Conservation (phyloP, 2,329 filamentous ascomycete species). For the Fusarium buxicola region DNA sequence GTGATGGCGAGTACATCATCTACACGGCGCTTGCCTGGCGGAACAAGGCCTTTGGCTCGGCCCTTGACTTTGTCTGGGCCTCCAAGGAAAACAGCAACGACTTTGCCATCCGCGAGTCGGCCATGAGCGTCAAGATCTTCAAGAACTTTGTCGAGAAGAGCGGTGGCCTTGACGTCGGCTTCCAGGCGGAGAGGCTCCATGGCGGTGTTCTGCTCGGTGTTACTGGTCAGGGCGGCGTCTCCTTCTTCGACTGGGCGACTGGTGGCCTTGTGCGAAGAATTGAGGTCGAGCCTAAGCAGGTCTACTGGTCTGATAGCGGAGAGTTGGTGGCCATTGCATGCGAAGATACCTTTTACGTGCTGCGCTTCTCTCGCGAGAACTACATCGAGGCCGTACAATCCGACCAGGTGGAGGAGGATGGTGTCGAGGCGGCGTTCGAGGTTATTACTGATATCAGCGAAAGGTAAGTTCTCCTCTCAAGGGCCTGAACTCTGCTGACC, state of each 20-base stretch:
- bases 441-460: conserved; percentile 96
- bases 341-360: conserved; percentile 94
- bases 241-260: conserved; percentile 95
- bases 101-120: conserved; percentile 94
- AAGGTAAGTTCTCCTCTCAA: conserved; percentile 62
- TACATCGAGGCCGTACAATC: conserved; percentile 86
- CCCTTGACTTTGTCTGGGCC: conserved; percentile 96
- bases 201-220: conserved; percentile 93
- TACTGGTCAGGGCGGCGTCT: conserved; percentile 93
- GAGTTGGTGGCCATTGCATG: conserved; percentile 93
- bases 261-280: conserved; percentile 92
- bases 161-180: conserved; percentile 91
- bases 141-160: conserved; percentile 96
- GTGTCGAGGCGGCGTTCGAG: conserved; percentile 95
- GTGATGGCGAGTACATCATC: conserved; percentile 98
- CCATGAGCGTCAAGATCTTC: conserved; percentile 95
- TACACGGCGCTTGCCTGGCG: conserved; percentile 97
- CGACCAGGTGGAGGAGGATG: conserved; percentile 87
- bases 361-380: conserved; percentile 90
- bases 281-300: conserved; percentile 77
- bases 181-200: conserved; percentile 90
- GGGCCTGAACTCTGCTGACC: background rate
- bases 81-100: conserved; percentile 98
- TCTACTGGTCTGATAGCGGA: conserved; percentile 98
- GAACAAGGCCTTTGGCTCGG: conserved; percentile 97